These are phyloP conservation scores for Russula abietina DNA, from an alignment of 768 basidiomycete genomes.

Conservation along the genomic window DNA sequence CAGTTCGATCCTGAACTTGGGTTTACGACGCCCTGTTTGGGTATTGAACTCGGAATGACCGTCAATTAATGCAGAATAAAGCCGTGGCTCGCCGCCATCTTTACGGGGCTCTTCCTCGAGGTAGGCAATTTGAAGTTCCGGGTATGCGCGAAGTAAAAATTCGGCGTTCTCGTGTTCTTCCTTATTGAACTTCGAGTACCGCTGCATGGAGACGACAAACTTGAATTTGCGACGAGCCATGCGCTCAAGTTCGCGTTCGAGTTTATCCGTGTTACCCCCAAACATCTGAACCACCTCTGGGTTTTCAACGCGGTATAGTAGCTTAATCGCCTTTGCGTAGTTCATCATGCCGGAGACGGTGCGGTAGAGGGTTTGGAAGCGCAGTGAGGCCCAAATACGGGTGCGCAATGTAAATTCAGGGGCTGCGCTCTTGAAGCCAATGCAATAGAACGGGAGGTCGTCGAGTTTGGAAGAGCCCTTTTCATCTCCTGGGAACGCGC, in stretches of 20 bases:
- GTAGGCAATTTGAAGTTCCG: conserved; percentile 97
- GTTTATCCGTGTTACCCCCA: conserved; percentile 94
- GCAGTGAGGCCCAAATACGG: conserved; percentile 97
- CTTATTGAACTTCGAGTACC: conserved; percentile 99
- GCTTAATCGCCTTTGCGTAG: conserved; percentile 98
- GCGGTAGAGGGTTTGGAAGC: conserved; percentile 96
- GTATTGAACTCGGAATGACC: conserved; percentile 95
- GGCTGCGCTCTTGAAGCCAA: conserved; percentile 98
- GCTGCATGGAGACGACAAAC: conserved; percentile 98
- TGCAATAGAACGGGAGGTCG: conserved; percentile 95
- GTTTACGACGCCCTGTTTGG: conserved; percentile 79
- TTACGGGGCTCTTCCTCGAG: conserved; percentile 94
- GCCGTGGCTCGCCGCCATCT: conserved; percentile 90
- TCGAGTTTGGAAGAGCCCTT: conserved; percentile 80
- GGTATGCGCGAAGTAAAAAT: conserved; percentile 94
- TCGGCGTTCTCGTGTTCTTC: conserved; percentile 99
- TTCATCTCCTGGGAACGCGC: conserved; percentile 69
- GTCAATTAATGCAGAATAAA: conserved; percentile 95
- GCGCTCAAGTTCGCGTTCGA: conserved; percentile 93
- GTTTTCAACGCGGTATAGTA: conserved; percentile 99
- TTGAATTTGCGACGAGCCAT: conserved; percentile 99
- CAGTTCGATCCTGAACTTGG: conserved; percentile 97
- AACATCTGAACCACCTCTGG: conserved; percentile 97
- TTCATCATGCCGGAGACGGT: conserved; percentile 99
- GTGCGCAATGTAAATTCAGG: conserved; percentile 98